phyloP scores from a whole-genome alignment of 345 rosid species.

The Eucalyptus virginea region DNA sequence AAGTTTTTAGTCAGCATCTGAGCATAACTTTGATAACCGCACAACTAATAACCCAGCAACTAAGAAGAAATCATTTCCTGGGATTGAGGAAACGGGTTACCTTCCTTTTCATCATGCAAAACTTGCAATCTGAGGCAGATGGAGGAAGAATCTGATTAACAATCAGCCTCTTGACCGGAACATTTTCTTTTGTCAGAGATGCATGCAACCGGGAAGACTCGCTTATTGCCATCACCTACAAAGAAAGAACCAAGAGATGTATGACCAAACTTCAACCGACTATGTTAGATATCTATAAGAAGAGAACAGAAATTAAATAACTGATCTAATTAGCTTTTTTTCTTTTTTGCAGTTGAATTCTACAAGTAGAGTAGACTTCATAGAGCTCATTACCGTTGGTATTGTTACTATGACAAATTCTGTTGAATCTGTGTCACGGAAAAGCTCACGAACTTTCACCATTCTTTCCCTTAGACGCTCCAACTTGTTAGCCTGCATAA shows the following conservation, averaged over 20 bases:
- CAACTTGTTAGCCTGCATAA: slow-evolving; percentile 65
- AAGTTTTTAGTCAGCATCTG: background rate
- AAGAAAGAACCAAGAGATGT: background rate
- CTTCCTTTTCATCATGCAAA: slow-evolving; percentile 95
- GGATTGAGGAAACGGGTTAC: slow-evolving; percentile 14
- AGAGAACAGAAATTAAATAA: background rate
- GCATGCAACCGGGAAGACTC: slow-evolving; percentile 83
- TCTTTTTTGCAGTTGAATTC: background rate
- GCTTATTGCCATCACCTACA: slow-evolving; percentile 89
- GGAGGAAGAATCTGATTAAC: slow-evolving; percentile 96
- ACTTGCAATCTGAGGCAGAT: slow-evolving; percentile 85
- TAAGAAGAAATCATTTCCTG: background rate
- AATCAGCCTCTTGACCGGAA: slow-evolving; percentile 81
- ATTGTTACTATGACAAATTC: slow-evolving; percentile 94
- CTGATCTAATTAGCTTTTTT: background rate
- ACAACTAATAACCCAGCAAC: background rate
- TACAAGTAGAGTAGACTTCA: background rate
- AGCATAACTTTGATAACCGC: background rate
- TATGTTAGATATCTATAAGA: background rate
- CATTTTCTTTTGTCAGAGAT: slow-evolving; percentile 77
- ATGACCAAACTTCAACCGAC: background rate
- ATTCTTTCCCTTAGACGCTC: slow-evolving; percentile 86
- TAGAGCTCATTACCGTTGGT: slow-evolving; percentile 53
- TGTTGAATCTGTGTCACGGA: slow-evolving; percentile 79
- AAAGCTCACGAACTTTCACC: slow-evolving; percentile 96